Conservation (phyloP, 257 asterid species). For the Gentiana macrophylla region DNA sequence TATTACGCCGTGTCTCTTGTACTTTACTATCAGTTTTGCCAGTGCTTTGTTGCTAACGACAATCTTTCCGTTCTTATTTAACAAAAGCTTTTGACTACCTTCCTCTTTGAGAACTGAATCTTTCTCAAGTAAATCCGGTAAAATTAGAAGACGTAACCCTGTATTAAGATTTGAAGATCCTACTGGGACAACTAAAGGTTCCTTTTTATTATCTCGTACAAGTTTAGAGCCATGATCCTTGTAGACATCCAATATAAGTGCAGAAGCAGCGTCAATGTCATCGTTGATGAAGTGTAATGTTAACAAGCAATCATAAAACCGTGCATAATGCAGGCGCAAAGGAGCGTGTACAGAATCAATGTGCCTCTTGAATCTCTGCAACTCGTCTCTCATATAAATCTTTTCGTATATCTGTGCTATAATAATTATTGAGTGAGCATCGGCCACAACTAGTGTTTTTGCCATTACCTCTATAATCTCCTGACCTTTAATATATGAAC, state of each 20-base stretch:
- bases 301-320: slow-evolving; percentile 56
- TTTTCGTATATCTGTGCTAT: slow-evolving; percentile 61
- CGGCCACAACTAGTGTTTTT: slow-evolving; percentile 42
- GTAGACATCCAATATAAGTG: slow-evolving; percentile 42
- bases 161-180: slow-evolving; percentile 56
- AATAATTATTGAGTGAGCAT: slow-evolving; percentile 57
- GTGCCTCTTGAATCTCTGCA: slow-evolving; percentile 47
- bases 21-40: slow-evolving; percentile 44
- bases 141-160: slow-evolving; percentile 49
- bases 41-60: slow-evolving; percentile 50
- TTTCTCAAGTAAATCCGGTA: slow-evolving; percentile 35
- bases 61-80: slow-evolving; percentile 44
- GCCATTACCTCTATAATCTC: slow-evolving; percentile 75
- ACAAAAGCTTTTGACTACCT: slow-evolving; percentile 28
- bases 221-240: slow-evolving; percentile 10
- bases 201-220: slow-evolving; percentile 13
- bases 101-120: slow-evolving; percentile 41
- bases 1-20: slow-evolving; percentile 44
- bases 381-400: slow-evolving; percentile 62
- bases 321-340: slow-evolving; percentile 37
- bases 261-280: slow-evolving; percentile 65
- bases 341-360: slow-evolving; percentile 35
- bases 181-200: slow-evolving; percentile 35
- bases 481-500: slow-evolving; percentile 53
- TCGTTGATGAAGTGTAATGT: slow-evolving; percentile 64